Conservation (phyloP, 208 protist species). For the Leishmania martiniquensis region DNA sequence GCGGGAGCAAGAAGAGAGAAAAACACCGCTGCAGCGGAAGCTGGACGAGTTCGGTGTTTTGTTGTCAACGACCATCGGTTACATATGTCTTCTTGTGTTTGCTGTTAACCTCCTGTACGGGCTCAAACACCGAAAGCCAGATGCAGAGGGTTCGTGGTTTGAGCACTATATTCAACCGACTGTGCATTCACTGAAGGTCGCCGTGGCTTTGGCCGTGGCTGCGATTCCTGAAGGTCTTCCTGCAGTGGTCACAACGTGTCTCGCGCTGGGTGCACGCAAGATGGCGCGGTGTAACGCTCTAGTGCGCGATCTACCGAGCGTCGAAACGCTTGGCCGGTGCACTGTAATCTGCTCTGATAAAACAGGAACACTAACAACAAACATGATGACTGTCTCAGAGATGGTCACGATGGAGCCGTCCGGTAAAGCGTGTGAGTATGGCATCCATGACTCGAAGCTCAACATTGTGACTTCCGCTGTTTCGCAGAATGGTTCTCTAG, state of each 20-base stretch:
- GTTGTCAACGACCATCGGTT: conserved; percentile 91
- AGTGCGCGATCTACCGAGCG: conserved; percentile 95
- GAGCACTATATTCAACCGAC: conserved; percentile 65
- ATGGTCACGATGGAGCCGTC: conserved; percentile 46
- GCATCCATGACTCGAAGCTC: conserved; percentile 57
- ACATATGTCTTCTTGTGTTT: conserved; percentile 92
- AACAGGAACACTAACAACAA: conserved; percentile 99
- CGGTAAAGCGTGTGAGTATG: conserved; percentile 33
- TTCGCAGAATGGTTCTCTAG: conserved; percentile 4
- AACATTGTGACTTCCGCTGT: conserved; percentile 49
- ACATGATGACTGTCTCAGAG: conserved; percentile 96
- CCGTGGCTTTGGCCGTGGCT: conserved; percentile 97
- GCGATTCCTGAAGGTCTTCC: conserved; percentile 99
- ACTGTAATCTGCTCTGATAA: conserved; percentile 99
- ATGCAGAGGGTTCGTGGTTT: conserved; percentile 45
- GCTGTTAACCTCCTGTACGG: conserved; percentile 90
- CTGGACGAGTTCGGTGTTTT: conserved; percentile 96
- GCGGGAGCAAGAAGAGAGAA: conserved; percentile 82
- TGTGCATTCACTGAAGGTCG: conserved; percentile 96
- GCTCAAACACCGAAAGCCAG: conserved; percentile 82
- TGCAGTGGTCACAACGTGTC: conserved; percentile 96
- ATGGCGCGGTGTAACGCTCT: conserved; percentile 97
- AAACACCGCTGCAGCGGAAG: conserved; percentile 96
- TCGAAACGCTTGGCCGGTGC: conserved; percentile 98
- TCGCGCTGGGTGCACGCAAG: conserved; percentile 94